Evolutionary conservation across 345 rosid species (phyloP).

Genomic region (Rhodamnia rubescens): DNA sequence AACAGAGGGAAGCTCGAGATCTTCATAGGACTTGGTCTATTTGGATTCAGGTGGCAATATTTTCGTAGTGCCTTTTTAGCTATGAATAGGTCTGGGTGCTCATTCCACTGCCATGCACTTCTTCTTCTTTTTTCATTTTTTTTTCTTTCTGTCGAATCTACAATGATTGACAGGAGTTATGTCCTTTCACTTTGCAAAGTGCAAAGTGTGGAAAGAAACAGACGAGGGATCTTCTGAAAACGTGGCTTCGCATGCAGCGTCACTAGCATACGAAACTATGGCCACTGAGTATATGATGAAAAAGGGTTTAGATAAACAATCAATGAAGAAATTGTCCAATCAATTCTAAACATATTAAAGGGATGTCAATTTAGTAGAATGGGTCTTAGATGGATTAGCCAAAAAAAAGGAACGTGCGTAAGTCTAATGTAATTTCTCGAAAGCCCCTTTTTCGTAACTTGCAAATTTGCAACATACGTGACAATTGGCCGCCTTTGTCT

Average conservation of each 20-base stretch:
- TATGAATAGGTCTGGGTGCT: not conserved
- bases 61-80: not conserved
- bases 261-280: not conserved
- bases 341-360: too few species aligned
- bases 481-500: too few species aligned
- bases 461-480: too few species aligned
- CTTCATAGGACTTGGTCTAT: not conserved
- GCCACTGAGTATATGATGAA: not conserved
- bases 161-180: not conserved
- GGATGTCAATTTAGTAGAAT: too few species aligned
- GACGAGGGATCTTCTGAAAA: not conserved
- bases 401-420: too few species aligned
- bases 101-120: not conserved
- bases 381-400: too few species aligned
- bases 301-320: not conserved
- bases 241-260: not conserved
- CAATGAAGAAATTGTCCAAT: not conserved
- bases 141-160: not conserved
- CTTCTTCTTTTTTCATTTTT: not conserved
- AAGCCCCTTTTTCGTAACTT: too few species aligned
- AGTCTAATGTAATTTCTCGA: too few species aligned
- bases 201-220: not conserved
- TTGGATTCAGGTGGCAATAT: not conserved
- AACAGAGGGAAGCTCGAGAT: not conserved
- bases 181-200: not conserved